These are phyloP conservation scores for Hypoxylon sp. DNA, from an alignment of 2,329 filamentous ascomycete species.

Conservation along the genomic window DNA sequence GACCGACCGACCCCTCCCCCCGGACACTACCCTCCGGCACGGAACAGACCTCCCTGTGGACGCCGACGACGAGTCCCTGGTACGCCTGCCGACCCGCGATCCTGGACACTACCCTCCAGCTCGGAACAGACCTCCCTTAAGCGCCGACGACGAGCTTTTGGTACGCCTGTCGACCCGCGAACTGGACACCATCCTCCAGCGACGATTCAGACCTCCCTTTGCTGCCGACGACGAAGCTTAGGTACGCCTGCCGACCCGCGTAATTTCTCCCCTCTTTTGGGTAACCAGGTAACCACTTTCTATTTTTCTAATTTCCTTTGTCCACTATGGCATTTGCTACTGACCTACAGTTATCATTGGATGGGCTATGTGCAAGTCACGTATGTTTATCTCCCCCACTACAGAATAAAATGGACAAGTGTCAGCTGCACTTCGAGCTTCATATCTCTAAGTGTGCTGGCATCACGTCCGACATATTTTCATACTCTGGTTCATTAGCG, in stretches of 20 bases:
- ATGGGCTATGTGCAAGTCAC: background rate
- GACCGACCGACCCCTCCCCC: too few relatives aligned
- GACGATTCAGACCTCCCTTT: constrained; percentile 11
- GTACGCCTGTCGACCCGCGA: constrained; percentile 20
- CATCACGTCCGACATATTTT: constrained; percentile 12
- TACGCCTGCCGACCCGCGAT: constrained; percentile 13
- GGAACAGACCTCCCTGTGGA: too few relatives aligned
- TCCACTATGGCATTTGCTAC: background rate
- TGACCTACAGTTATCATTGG: background rate
- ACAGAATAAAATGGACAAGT: constrained; percentile 19
- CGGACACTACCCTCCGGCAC: too few relatives aligned
- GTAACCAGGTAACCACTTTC: background rate
- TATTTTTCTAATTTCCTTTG: background rate
- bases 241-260: constrained; percentile 15
- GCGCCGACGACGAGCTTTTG: constrained; percentile 20
- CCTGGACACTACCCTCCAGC: constrained; percentile 16
- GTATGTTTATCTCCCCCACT: background rate
- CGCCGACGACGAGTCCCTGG: too few relatives aligned
- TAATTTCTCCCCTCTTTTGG: background rate
- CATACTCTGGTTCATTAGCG: background rate
- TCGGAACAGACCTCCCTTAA: constrained; percentile 6
- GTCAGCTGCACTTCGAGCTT: background rate
- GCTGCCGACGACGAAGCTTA: constrained; percentile 20
- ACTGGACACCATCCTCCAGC: constrained; percentile 13
- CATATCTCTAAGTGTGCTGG: background rate